Conservation (phyloP, 495 filamentous ascomycete species). For the Podospora pseudoanserina region DNA sequence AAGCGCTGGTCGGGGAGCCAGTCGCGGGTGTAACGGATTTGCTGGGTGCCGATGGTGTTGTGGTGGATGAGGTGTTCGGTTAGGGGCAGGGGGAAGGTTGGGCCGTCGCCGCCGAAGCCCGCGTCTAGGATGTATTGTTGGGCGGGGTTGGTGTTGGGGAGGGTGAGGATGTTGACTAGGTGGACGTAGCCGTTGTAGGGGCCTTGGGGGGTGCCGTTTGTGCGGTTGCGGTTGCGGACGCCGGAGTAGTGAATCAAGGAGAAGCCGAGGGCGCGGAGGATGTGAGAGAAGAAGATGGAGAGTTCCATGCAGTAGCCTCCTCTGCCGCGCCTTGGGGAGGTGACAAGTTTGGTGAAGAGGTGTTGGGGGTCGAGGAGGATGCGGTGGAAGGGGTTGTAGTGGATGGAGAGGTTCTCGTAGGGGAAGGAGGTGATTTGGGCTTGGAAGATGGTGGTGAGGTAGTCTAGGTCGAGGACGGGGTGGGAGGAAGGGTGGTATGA, state of each 20-base stretch:
- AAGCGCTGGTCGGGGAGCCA: slow-evolving; percentile 47
- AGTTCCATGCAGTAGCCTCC: slow-evolving; percentile 72
- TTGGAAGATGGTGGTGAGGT: slow-evolving; percentile 44
- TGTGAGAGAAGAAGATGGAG: slow-evolving; percentile 58
- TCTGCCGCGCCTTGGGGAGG: slow-evolving; percentile 41
- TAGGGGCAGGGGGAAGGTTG: slow-evolving; percentile 53
- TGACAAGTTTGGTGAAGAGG: slow-evolving; percentile 61
- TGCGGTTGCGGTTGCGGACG: slow-evolving; percentile 33
- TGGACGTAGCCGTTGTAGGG: slow-evolving; percentile 51
- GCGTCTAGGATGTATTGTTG: slow-evolving; percentile 56
- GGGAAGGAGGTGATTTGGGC: slow-evolving; percentile 58
- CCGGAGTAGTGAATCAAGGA: slow-evolving; percentile 41
- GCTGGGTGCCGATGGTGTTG: slow-evolving; percentile 46
- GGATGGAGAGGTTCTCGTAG: slow-evolving; percentile 61
- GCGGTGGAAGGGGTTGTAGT: slow-evolving; percentile 44
- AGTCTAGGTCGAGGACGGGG: slow-evolving; percentile 28
- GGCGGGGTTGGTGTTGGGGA: slow-evolving; percentile 28
- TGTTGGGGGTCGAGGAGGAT: slow-evolving; percentile 51
- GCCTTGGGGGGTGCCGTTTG: slow-evolving; percentile 31
- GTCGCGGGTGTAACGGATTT: slow-evolving; percentile 47
- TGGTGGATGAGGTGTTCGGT: slow-evolving; percentile 35
- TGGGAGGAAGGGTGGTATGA: slow-evolving; percentile 28
- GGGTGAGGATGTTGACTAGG: slow-evolving; percentile 55
- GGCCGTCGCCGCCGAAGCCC: slow-evolving; percentile 61
- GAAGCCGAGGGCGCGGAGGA: slow-evolving; percentile 59